phyloP scores from a whole-genome alignment of 805 yeast genomes.

The Candida odintsovae region DNA sequence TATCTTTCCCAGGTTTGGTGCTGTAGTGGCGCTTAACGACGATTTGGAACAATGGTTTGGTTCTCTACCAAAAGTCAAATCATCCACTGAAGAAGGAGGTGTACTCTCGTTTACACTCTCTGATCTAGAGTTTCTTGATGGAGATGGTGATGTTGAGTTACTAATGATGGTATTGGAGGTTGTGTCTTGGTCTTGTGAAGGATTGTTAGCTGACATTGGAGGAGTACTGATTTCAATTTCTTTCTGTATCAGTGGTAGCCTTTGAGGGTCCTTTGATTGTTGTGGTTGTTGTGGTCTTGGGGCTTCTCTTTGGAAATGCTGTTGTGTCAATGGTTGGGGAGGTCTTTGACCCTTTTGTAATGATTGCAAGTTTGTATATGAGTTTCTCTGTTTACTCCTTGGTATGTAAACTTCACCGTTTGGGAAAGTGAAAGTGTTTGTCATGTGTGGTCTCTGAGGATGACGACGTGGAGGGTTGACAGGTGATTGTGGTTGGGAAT shows the following conservation, averaged over 20 bases:
- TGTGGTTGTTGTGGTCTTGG: not conserved
- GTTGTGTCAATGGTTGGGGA: not conserved
- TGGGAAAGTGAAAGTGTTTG: slow-evolving; percentile 22
- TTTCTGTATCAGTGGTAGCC: not conserved
- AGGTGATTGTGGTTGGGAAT: slow-evolving; percentile 1
- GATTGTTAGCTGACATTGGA: not conserved
- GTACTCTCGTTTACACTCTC: slow-evolving; percentile 22
- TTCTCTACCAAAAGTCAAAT: slow-evolving; percentile 10
- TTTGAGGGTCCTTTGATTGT: not conserved
- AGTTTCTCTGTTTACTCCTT: slow-evolving; percentile 20
- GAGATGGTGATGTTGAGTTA: slow-evolving; percentile 22
- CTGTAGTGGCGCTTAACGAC: not conserved
- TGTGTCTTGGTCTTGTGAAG: not conserved
- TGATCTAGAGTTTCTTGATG: slow-evolving; percentile 23
- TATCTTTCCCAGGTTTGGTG: slow-evolving; percentile 14
- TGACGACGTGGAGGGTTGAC: slow-evolving; percentile 2
- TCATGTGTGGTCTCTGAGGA: slow-evolving; percentile 5
- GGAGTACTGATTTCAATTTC: not conserved
- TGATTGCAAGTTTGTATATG: slow-evolving; percentile 1
- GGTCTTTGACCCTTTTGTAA: not conserved
- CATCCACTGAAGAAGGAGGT: slow-evolving; percentile 26
- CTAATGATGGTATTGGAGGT: not conserved
- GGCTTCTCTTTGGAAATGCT: not conserved
- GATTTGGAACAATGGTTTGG: not conserved
- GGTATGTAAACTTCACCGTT: slow-evolving; percentile 27